Evolutionary conservation across 768 basidiomycete genomes (phyloP).

Genomic region (Trametes coccinea): DNA sequence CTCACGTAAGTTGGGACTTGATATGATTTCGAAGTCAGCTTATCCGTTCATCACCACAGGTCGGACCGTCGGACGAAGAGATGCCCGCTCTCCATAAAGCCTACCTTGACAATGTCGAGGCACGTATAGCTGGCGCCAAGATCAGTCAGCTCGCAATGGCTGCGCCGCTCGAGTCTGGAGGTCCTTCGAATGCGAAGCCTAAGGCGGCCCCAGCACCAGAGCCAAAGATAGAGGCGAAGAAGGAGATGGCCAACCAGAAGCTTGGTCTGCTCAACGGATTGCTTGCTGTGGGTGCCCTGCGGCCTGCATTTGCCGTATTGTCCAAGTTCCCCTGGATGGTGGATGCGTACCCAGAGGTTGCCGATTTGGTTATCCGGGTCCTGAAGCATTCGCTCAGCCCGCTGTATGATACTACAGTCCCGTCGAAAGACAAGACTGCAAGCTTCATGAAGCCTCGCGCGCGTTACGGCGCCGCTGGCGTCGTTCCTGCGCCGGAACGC

Average conservation of each 20-base stretch:
- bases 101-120: constrained; percentile 61
- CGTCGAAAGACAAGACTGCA: constrained; percentile 58
- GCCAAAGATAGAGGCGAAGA: constrained; percentile 41
- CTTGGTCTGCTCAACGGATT: constrained; percentile 74
- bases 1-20: constrained; percentile 64
- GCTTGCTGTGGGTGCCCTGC: constrained; percentile 83
- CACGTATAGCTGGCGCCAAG: constrained; percentile 68
- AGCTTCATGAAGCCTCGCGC: constrained; percentile 65
- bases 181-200: constrained; percentile 42
- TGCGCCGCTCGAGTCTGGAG: constrained; percentile 66
- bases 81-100: constrained; percentile 69
- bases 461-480: constrained; percentile 61
- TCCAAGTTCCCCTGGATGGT: constrained; percentile 85
- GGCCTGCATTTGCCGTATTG: constrained; percentile 75
- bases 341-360: constrained; percentile 77
- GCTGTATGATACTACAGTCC: constrained; percentile 55
- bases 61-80: constrained; percentile 72
- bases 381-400: constrained; percentile 67
- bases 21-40: not conserved
- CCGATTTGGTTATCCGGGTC: constrained; percentile 82
- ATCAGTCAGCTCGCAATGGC: constrained; percentile 82
- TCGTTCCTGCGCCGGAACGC: constrained; percentile 50
- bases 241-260: constrained; percentile 67
- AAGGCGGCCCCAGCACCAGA: constrained; percentile 41
- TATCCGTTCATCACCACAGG: constrained; percentile 39